Base-by-base conservation (phyloP, 768 basidiomycete genomes). In the Xerocomus brunneocitrinus region DNA sequence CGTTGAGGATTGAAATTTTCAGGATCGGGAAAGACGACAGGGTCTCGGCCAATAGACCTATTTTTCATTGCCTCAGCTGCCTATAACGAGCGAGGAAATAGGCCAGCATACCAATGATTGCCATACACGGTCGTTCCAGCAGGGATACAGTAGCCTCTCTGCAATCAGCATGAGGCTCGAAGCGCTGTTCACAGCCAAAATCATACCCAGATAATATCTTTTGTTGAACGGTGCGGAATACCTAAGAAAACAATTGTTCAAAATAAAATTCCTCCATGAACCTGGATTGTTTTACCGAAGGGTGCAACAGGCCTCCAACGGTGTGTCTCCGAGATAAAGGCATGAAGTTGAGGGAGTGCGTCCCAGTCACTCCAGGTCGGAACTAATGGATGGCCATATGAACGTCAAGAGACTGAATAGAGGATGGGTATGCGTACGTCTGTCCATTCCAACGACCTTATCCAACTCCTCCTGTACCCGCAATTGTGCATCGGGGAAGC, bases 171-270 rank as follows among this genome's bases (percentile, higher is more conserved):
- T 36, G 7, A 43, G 0, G 2, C 31, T 30, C 5, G 14, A 76
- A 73, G 73, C 77, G 13, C 3, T 8, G n/a, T 75, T 28, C 58
- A 24, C 12, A 12, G 6, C 31, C 10, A 9, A 1, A 22, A 27
- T 8, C 47, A 2, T 30, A 83, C 82, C 79, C 81, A 88, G 24
- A 80, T 64, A 25, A 88, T 76, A 50, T 87, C 84, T 48, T 76
- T 78, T 0, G 82, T 86, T 0, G 83, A 77, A 39, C 78, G 77
- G 56, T 87, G 86, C 0, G 81, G 71, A 49, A 85, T 78, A 0
- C 85, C 63, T 67, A 5, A 10, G n/a, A 3, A 31, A 32, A 4
- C 1, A 3, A 28, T 35, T 3, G 24, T 8, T 45, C 28, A 22
- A 1, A 24, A 14, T 25, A 12, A 8, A 30, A 16, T 25, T 27